phyloP scores from a whole-genome alignment of 352 stramenopile genomes.

The Globisporangium uncinulatum region DNA sequence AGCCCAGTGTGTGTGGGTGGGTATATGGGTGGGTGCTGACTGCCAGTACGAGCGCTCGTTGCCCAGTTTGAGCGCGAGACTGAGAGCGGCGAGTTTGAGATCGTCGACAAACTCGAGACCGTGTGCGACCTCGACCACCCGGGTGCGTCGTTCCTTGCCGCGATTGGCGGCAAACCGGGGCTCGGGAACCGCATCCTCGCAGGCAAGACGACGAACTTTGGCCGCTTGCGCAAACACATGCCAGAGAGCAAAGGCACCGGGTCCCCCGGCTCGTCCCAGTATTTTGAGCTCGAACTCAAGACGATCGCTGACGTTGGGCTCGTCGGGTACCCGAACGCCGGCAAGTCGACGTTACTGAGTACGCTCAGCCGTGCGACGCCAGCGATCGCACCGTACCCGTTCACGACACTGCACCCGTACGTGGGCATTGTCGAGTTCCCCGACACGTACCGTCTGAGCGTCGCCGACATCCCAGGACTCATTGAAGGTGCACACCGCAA shows the following conservation, averaged over 20 bases:
- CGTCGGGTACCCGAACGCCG: conserved; percentile 98
- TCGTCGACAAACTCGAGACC: conserved; percentile 72
- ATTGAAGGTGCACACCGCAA: conserved; percentile 93
- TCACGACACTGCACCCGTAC: conserved; percentile 96
- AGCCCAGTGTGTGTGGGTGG: not conserved
- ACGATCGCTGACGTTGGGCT: conserved; percentile 97
- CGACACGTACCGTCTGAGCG: conserved; percentile 90
- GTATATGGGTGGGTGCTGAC: not conserved
- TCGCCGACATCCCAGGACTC: conserved; percentile 86
- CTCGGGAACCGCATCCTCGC: conserved; percentile 83
- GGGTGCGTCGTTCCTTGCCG: conserved; percentile 65
- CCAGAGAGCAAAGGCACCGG: conserved; percentile 76
- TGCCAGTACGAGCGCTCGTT: not conserved
- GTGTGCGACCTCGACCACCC: conserved; percentile 74
- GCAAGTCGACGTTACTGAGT: conserved; percentile 95
- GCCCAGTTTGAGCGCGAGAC: conserved; percentile 62
- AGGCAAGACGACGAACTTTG: conserved; percentile 78
- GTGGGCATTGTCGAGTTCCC: conserved; percentile 94
- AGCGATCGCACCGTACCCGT: conserved; percentile 96
- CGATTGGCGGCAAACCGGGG: conserved; percentile 75
- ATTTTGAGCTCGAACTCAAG: conserved; percentile 97
- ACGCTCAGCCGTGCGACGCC: conserved; percentile 91
- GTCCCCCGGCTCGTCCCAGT: conserved; percentile 90
- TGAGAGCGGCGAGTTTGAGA: conserved; percentile 73
- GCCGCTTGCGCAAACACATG: conserved; percentile 81